phyloP scores from a whole-genome alignment of 2,329 filamentous ascomycete species.

The Raffaelea albimanens region DNA sequence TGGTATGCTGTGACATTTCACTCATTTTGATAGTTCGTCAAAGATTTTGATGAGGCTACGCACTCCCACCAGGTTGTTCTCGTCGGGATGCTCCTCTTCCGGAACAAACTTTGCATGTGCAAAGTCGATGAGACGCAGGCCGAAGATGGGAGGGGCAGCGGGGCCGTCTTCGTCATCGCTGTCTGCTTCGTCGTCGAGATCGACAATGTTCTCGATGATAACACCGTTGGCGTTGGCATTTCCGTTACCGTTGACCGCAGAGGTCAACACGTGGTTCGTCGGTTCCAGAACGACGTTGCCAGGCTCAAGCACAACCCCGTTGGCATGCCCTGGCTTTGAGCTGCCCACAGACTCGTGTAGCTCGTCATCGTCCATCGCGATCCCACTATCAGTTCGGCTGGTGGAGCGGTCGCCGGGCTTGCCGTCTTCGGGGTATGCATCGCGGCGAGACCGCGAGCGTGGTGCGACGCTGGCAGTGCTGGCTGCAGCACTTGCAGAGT shows the following conservation, averaged over 20 bases:
- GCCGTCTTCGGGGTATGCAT: constrained; percentile 11
- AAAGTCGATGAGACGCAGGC: constrained; percentile 90
- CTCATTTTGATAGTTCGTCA: constrained; percentile 44
- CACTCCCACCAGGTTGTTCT: constrained; percentile 71
- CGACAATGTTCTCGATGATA: constrained; percentile 42
- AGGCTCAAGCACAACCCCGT: constrained; percentile 26
- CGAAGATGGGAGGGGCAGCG: constrained; percentile 56
- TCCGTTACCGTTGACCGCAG: constrained; percentile 19
- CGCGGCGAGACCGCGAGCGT: constrained; percentile 6
- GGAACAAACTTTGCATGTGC: constrained; percentile 82
- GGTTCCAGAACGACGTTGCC: constrained; percentile 17
- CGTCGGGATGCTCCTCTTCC: constrained; percentile 74
- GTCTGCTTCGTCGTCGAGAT: constrained; percentile 30
- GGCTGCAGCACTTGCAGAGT: constrained; percentile 18
- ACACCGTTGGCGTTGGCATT: too few species aligned
- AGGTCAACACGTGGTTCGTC: constrained; percentile 23
- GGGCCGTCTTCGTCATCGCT: constrained; percentile 43
- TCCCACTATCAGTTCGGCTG: constrained; percentile 46
- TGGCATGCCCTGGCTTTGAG: too few species aligned
- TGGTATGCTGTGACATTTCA: neutral
- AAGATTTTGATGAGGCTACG: constrained; percentile 64
- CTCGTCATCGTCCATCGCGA: constrained; percentile 37
- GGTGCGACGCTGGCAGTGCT: constrained; percentile 21
- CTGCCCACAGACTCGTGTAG: neutral
- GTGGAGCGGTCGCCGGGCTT: constrained; percentile 21